These are phyloP conservation scores for Globomyces pollinis-pini DNA, from an alignment of 192 early-diverging fungal species.

Conservation along the genomic window DNA sequence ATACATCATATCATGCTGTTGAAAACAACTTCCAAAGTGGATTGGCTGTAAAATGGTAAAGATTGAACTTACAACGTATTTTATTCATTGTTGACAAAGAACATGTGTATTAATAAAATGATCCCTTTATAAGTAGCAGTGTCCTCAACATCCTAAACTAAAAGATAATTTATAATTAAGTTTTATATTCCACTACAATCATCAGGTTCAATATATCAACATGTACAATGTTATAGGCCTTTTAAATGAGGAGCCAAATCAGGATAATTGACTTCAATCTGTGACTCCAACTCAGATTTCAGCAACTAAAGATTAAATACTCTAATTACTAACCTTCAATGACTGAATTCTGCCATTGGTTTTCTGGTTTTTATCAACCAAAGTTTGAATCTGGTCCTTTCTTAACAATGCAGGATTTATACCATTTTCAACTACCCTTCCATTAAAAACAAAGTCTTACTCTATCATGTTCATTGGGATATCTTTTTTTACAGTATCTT, in stretches of 20 bases:
- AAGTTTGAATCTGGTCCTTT: slow-evolving; percentile 21
- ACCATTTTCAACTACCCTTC: slow-evolving; percentile 26
- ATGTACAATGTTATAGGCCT: background rate
- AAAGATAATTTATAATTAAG: too few species aligned
- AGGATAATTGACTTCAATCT: slow-evolving; percentile 9
- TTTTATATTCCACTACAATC: too few species aligned
- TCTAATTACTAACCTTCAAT: too few species aligned
- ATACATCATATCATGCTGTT: slow-evolving; percentile 2
- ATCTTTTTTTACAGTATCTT: slow-evolving; percentile 7
- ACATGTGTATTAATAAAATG: too few species aligned
- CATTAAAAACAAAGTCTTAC: background rate
- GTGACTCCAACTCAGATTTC: background rate
- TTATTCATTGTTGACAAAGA: too few species aligned
- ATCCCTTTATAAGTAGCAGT: too few species aligned
- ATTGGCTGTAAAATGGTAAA: background rate
- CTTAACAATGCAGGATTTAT: slow-evolving; percentile 25
- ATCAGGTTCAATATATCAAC: too few species aligned
- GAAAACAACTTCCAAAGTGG: slow-evolving; percentile 7
- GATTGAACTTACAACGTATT: too few species aligned
- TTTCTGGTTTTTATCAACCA: slow-evolving; percentile 44
- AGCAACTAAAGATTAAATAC: slow-evolving; percentile 16
- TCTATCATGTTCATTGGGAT: slow-evolving; percentile 5
- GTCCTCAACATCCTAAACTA: too few species aligned
- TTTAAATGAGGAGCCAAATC: background rate
- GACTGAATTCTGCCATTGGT: slow-evolving; percentile 27